Evolutionary conservation across 2,329 filamentous ascomycete genomes (phyloP), one percentile per base, ranked within the genome.

Genomic region (Aspergillus brunneoviolaceus): DNA sequence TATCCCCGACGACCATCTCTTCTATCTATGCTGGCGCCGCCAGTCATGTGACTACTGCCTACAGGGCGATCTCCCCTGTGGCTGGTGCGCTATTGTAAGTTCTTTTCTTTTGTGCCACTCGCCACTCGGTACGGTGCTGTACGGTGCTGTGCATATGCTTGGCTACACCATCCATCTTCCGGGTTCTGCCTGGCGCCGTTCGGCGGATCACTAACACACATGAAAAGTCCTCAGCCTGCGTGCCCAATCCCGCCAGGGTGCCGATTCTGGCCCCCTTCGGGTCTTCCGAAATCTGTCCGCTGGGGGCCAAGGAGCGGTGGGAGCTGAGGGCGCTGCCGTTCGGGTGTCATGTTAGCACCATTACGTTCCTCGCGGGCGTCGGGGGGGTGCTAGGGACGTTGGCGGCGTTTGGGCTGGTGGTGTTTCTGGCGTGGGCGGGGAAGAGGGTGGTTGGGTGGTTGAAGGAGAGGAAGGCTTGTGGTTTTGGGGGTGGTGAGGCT

Each of bases 251-350:
- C 29, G 63, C 70, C 27, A 67, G 65, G 16, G 61, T 78, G 42
- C 74, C 74, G 0, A 75, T 80, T 51, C 62, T 80, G 48, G 70
- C 76, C 7, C 77, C 77, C 0, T 57, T 79, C 10, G 51, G 66
- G 33, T 70, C 73, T 9, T 61, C 65, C 3, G 58, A 67, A 4
- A 74, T 80, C 57, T 80, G 77, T 56, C 76, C 77, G 0, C 68
- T 79, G 25, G 74, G 70, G 2, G 65, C 71, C 21, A 69, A 72
- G 51, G 77, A 80, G 67, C 67, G 74, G 55, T 80, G 77, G 77
- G 77, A 80, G 53, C 64, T 80, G 23, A 70, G 77, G 6, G 69
- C 75, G 11, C 56, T 64, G 16, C 73, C 76, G 0, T 72, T 79
- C 23, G 76, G 76, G 23, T 80, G 77, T 55, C 67, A 72, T 47